Evolutionary conservation across 1,284 basidiomycete species (phyloP).

Genomic region (Vanrija sp.): DNA sequence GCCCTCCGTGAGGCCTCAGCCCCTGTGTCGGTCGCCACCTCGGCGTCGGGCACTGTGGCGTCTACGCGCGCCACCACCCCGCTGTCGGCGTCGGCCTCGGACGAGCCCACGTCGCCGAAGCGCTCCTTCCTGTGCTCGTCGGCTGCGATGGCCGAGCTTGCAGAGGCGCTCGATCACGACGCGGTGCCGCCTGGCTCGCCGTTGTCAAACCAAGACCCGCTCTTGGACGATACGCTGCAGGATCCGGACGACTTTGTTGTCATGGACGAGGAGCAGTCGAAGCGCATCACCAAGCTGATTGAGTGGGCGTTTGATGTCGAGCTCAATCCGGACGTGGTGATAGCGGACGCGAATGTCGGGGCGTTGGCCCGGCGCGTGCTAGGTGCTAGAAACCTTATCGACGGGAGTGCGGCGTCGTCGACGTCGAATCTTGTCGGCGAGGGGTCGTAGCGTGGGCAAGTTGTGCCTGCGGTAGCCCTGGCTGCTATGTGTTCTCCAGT

Average conservation of each 20-base stretch:
- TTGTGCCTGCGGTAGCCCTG: too few species aligned
- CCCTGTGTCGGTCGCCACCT: neutral
- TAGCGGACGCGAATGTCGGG: constrained; percentile 87
- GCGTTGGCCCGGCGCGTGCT: constrained; percentile 77
- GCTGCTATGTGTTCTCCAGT: too few species aligned
- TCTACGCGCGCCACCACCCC: neutral
- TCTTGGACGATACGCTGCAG: constrained; percentile 24
- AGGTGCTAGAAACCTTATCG: constrained; percentile 61
- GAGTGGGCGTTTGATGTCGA: constrained; percentile 81
- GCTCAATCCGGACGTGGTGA: constrained; percentile 78
- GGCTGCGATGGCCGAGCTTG: constrained; percentile 4
- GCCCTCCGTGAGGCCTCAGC: too few species aligned
- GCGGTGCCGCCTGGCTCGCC: neutral
- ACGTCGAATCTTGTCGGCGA: too few species aligned
- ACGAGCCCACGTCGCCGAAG: neutral
- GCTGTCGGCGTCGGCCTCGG: neutral
- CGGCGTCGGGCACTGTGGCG: neutral
- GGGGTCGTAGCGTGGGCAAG: too few species aligned
- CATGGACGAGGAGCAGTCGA: constrained; percentile 85
- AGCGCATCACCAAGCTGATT: constrained; percentile 73
- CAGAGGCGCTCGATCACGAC: constrained; percentile 4
- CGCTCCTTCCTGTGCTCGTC: neutral
- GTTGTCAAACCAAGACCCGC: constrained; percentile 20
- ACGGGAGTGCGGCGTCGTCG: neutral
- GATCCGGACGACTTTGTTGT: constrained; percentile 92